phyloP scores from a whole-genome alignment of 257 asterid genomes.

The Apocynum venetum region DNA sequence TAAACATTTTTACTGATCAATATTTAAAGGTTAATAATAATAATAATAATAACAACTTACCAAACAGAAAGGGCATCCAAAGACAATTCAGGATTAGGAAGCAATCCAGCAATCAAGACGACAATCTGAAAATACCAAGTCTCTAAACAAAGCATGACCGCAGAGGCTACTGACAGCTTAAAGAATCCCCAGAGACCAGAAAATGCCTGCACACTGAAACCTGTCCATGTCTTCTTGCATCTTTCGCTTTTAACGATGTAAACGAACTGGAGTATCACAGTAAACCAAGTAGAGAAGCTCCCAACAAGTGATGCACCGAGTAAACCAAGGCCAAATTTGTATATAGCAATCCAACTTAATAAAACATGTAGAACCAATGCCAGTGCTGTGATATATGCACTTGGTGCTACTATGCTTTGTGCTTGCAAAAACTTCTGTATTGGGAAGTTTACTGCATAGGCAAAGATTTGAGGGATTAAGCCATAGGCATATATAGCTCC shows the following conservation, averaged over 20 bases:
- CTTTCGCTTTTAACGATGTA: slow-evolving; percentile 24
- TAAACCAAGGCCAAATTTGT: slow-evolving; percentile 24
- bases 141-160: slow-evolving; percentile 35
- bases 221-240: slow-evolving; percentile 25
- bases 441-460: slow-evolving; percentile 26
- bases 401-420: slow-evolving; percentile 31
- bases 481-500: slow-evolving; percentile 25
- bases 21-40: no score
- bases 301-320: neutral
- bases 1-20: no score
- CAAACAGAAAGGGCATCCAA: slow-evolving; percentile 34
- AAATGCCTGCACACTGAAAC: slow-evolving; percentile 24
- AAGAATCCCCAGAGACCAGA: slow-evolving; percentile 27
- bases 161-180: slow-evolving; percentile 32
- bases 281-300: slow-evolving; percentile 29
- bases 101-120: slow-evolving; percentile 28
- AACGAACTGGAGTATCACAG: slow-evolving; percentile 24
- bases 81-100: slow-evolving; percentile 2
- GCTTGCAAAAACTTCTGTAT: slow-evolving; percentile 31
- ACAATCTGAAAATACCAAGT: slow-evolving; percentile 34
- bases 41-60: slow-evolving; percentile 10
- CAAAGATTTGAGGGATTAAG: slow-evolving; percentile 31
- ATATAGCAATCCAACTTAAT: slow-evolving; percentile 19
- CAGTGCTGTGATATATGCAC: slow-evolving; percentile 26
- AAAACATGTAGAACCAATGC: slow-evolving; percentile 19